A percentile compares a stretch with the other conserved stretches of the same genome.
Evolutionary conservation across 2,329 filamentous ascomycete genomes (phyloP).

Genomic region (Clonostachys rosea): DNA sequence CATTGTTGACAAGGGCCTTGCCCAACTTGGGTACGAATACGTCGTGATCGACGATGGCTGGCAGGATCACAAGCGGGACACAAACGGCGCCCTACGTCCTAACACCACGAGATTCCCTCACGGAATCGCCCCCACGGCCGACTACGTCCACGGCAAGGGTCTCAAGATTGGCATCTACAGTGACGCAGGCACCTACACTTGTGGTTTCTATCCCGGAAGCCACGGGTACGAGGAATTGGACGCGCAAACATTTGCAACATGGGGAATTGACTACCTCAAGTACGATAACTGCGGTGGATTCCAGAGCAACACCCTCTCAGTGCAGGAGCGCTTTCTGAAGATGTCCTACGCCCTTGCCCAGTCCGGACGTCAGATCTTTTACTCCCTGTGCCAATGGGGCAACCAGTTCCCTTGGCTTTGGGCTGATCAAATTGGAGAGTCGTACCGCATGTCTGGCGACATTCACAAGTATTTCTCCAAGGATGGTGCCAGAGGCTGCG

Average conservation of each 20-base stretch:
- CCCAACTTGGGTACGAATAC: slow-evolving; percentile 51
- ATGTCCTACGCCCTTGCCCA: slow-evolving; percentile 23
- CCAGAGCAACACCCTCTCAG: neutral
- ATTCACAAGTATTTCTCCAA: slow-evolving; percentile 24
- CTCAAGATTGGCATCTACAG: slow-evolving; percentile 63
- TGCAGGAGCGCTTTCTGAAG: neutral
- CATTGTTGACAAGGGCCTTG: slow-evolving; percentile 42
- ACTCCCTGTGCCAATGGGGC: slow-evolving; percentile 50
- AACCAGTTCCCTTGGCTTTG: slow-evolving; percentile 43
- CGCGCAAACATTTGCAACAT: slow-evolving; percentile 44
- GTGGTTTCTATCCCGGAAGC: slow-evolving; percentile 27
- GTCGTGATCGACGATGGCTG: slow-evolving; percentile 63
- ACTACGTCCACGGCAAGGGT: slow-evolving; percentile 48
- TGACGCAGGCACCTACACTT: slow-evolving; percentile 32
- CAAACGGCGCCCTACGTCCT: neutral
- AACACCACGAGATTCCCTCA: slow-evolving; percentile 46
- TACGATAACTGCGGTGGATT: slow-evolving; percentile 41
- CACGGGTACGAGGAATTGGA: slow-evolving; percentile 47
- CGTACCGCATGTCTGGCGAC: slow-evolving; percentile 38
- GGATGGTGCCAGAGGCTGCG: neutral
- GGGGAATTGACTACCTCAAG: slow-evolving; percentile 41
- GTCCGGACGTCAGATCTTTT: slow-evolving; percentile 34
- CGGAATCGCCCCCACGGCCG: slow-evolving; percentile 49
- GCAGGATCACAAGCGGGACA: slow-evolving; percentile 37
- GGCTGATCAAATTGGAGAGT: slow-evolving; percentile 41